Evolutionary conservation across 1,139 yeast genomes (phyloP).

Genomic region (Debaryomyces sp.): DNA sequence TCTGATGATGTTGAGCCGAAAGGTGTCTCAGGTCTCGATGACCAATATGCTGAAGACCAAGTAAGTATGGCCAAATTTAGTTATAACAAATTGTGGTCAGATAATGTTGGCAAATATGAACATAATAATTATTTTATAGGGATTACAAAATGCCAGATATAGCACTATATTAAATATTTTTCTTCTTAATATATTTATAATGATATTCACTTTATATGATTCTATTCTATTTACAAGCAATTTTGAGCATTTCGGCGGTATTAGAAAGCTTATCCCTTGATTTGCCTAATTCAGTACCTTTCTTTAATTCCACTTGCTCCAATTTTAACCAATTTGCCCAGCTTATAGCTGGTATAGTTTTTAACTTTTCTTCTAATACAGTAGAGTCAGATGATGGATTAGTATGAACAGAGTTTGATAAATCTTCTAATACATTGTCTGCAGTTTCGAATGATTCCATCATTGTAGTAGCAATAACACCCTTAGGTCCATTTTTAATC

Average conservation of each 20-base stretch:
- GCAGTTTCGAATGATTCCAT: conserved; percentile 81
- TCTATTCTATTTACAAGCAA: conserved; percentile 19
- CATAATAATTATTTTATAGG: conserved; percentile 37
- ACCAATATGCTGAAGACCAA: conserved; percentile 2
- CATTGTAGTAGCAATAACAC: conserved; percentile 92
- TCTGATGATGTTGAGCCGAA: conserved; percentile 34
- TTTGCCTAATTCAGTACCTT: conserved; percentile 54
- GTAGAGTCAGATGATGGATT: conserved; percentile 21
- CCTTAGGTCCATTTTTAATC: conserved; percentile 87
- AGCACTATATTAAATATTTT: conserved; percentile 2
- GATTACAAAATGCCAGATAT: conserved; percentile 35
- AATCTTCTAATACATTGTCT: conserved; percentile 61
- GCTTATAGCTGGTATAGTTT: conserved; percentile 33
- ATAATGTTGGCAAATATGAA: conserved; percentile 31
- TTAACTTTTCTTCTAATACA: conserved; percentile 15
- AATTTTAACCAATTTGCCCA: conserved; percentile 80
- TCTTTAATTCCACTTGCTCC: conserved; percentile 52
- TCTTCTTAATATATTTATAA: background rate
- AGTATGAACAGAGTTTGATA: conserved; percentile 36
- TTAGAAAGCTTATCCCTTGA: conserved; percentile 59
- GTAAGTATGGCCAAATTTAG: background rate
- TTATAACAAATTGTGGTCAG: conserved; percentile 24
- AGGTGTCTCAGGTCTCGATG: conserved; percentile 11
- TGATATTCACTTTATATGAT: background rate
- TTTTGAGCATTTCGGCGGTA: conserved; percentile 51